Evolutionary conservation across 192 early-diverging fungal genomes (phyloP).

Genomic region (Linnemannia hyalina): DNA sequence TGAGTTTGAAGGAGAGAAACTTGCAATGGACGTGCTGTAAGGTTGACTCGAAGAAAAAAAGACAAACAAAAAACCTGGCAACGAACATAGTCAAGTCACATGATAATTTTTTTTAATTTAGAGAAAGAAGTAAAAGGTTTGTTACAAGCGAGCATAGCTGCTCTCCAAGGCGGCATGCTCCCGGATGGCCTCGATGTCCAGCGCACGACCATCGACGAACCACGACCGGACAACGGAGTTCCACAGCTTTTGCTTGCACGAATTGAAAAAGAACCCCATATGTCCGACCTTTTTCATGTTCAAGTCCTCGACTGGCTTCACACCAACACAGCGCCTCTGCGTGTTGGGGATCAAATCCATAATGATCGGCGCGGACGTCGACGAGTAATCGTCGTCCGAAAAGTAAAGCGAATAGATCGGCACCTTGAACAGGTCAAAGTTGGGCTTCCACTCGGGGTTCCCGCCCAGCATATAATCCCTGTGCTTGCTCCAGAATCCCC

Average conservation of each 20-base stretch:
- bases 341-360: slow-evolving; percentile 44
- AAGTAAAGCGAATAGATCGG: slow-evolving; percentile 53
- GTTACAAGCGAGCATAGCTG: slow-evolving; percentile 44
- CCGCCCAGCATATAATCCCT: slow-evolving; percentile 52
- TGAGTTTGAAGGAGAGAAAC: not conserved
- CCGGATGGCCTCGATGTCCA: slow-evolving; percentile 35
- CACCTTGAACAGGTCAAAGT: slow-evolving; percentile 45
- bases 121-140: not conserved
- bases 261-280: slow-evolving; percentile 54
- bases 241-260: slow-evolving; percentile 51
- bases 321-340: slow-evolving; percentile 29
- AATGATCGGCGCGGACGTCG: slow-evolving; percentile 32
- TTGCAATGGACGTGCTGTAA: not conserved
- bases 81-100: not conserved
- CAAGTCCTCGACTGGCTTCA: slow-evolving; percentile 38
- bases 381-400: slow-evolving; percentile 46
- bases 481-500: slow-evolving; percentile 45
- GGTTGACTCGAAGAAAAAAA: not conserved
- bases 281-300: slow-evolving; percentile 58
- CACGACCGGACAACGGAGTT: slow-evolving; percentile 35
- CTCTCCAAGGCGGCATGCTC: slow-evolving; percentile 19
- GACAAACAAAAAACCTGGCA: not conserved
- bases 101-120: not conserved
- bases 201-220: slow-evolving; percentile 42
- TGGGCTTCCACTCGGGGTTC: slow-evolving; percentile 56